A percentile compares a stretch with the other conserved stretches of the same genome.
Conservation (phyloP, 2,329 filamentous ascomycete species). For the Aspergillus puulaauensis region DNA sequence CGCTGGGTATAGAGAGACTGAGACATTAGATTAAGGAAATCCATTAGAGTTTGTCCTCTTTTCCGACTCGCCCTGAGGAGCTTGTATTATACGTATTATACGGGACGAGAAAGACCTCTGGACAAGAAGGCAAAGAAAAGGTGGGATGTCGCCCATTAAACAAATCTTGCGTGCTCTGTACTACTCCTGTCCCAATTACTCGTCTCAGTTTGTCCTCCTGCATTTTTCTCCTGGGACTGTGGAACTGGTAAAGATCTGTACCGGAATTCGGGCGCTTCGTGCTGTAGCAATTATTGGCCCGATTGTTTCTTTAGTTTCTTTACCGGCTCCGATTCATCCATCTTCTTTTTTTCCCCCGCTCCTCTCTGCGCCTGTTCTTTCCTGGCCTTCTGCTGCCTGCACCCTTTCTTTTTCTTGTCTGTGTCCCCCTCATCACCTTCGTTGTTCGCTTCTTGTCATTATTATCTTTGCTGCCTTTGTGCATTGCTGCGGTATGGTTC, state of each 20-base stretch:
- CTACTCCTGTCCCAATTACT: neutral
- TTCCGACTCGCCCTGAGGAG: too few species aligned
- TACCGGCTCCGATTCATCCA: slow-evolving; percentile 10
- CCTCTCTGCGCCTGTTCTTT: neutral
- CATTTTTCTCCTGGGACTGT: neutral
- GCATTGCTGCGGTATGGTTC: slow-evolving; percentile 5
- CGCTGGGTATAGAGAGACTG: neutral
- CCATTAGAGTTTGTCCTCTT: too few species aligned
- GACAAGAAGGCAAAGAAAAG: neutral
- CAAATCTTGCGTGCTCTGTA: neutral
- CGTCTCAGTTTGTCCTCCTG: neutral
- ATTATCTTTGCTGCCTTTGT: neutral
- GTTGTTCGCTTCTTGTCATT: neutral
- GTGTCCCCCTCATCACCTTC: neutral
- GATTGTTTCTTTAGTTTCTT: slow-evolving; percentile 4
- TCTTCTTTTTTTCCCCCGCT: neutral
- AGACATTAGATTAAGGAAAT: too few species aligned
- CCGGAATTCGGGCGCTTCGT: slow-evolving; percentile 2
- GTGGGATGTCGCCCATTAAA: neutral
- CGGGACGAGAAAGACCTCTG: neutral
- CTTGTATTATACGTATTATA: neutral
- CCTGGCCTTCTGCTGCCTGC: neutral
- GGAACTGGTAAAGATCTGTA: neutral
- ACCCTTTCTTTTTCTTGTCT: neutral
- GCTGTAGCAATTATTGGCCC: slow-evolving; percentile 9